Percentiles rank a stretch among this genome's conserved stretches.
Conservation (phyloP, 139 green algal genomes). For the Parachlorella kessleri region DNA sequence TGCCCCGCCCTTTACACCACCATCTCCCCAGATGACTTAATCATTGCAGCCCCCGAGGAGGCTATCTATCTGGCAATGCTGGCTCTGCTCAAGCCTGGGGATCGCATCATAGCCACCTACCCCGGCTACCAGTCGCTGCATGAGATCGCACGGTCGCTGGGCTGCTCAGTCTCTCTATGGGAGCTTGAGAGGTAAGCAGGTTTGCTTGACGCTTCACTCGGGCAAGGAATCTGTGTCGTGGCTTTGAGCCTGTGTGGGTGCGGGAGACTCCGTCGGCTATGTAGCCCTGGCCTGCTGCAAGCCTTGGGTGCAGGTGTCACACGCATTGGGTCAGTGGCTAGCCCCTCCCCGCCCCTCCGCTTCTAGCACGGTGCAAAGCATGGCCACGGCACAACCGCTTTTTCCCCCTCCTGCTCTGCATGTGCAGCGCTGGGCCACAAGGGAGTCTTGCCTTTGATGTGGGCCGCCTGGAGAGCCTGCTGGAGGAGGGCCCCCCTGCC, state of each 20-base stretch:
- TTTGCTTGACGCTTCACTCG: not conserved
- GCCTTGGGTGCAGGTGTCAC: too few relatives aligned
- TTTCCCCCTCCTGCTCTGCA: not conserved
- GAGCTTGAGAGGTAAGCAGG: constrained; percentile 16
- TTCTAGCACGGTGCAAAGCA: too few relatives aligned
- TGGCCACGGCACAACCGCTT: too few relatives aligned
- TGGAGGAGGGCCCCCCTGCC: constrained; percentile 21
- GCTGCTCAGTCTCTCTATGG: constrained; percentile 62
- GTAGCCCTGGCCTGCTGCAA: too few relatives aligned
- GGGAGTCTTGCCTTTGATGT: constrained; percentile 41
- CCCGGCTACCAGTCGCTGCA: constrained; percentile 83
- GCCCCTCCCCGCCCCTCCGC: too few relatives aligned
- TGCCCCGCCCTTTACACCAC: constrained; percentile 1
- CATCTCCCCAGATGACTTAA: not conserved
- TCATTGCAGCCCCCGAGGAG: constrained; percentile 56
- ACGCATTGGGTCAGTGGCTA: too few relatives aligned
- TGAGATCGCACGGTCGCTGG: constrained; percentile 51
- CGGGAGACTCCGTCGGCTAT: too few relatives aligned
- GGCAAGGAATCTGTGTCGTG: too few relatives aligned
- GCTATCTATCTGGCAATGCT: constrained; percentile 70
- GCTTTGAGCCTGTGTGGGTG: too few relatives aligned
- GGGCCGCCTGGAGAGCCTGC: constrained; percentile 15
- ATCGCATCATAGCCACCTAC: constrained; percentile 63
- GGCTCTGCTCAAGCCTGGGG: constrained; percentile 67
- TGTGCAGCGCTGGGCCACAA: not conserved